A percentile compares a stretch with the other conserved stretches of the same genome.
phyloP scores from a whole-genome alignment of 2,329 filamentous ascomycete species.

The Claviceps purpurea region DNA sequence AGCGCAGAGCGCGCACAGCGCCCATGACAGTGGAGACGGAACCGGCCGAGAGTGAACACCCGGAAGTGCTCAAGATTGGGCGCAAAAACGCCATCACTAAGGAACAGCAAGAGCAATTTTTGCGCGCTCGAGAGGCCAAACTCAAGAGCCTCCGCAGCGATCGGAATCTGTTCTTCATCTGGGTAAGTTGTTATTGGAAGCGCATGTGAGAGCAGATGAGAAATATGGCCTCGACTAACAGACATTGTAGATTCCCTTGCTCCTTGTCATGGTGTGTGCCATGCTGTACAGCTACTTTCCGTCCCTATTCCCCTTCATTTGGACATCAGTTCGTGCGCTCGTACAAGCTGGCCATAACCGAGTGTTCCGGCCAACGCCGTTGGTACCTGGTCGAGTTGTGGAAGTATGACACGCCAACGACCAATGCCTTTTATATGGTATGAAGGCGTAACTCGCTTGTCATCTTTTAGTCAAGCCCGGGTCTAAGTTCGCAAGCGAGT shows the following conservation, averaged over 20 bases:
- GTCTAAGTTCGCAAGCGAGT: too few species aligned
- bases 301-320: slow-evolving; percentile 26
- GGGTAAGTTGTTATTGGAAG: slow-evolving; percentile 33
- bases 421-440: neutral
- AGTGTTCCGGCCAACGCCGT: slow-evolving; percentile 13
- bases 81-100: slow-evolving; percentile 50
- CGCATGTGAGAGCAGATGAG: neutral
- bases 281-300: slow-evolving; percentile 40
- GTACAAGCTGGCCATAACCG: slow-evolving; percentile 14
- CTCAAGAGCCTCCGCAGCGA: slow-evolving; percentile 51
- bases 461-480: too few species aligned
- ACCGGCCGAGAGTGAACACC: slow-evolving; percentile 27
- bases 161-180: slow-evolving; percentile 54
- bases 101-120: slow-evolving; percentile 51
- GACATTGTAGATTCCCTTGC: slow-evolving; percentile 31
- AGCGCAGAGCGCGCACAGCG: slow-evolving; percentile 4
- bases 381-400: slow-evolving; percentile 13
- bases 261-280: slow-evolving; percentile 33
- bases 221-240: neutral
- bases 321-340: slow-evolving; percentile 20
- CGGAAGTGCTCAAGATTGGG: slow-evolving; percentile 42
- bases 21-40: slow-evolving; percentile 20
- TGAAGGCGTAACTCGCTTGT: neutral
- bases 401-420: slow-evolving; percentile 12
- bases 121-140: slow-evolving; percentile 46